phyloP scores from a whole-genome alignment of 495 filamentous ascomycete genomes.

The Terfezia claveryi region DNA sequence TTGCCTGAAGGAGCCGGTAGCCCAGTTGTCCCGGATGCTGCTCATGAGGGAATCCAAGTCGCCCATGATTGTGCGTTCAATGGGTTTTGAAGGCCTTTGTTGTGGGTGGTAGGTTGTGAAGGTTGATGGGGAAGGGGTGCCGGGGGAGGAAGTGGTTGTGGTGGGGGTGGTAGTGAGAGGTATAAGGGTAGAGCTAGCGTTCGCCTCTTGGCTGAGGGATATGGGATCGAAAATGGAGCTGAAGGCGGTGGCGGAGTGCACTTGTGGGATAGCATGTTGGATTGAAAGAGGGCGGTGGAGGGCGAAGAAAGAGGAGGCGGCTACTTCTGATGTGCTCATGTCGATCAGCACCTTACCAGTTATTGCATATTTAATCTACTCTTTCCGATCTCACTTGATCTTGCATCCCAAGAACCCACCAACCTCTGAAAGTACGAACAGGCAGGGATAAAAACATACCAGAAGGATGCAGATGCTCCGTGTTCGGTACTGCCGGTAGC shows the following conservation, averaged over 20 bases:
- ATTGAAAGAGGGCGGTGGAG: not conserved
- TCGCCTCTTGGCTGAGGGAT: not conserved
- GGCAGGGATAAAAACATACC: slow-evolving; percentile 1
- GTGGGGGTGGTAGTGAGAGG: not conserved
- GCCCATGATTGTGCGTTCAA: not conserved
- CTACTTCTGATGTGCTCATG: not conserved
- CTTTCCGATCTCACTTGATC: no score
- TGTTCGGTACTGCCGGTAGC: slow-evolving; percentile 14
- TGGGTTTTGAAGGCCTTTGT: no score
- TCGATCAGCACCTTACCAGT: no score
- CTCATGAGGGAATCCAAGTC: not conserved
- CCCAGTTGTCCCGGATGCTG: not conserved
- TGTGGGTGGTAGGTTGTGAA: no score
- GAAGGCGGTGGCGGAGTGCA: not conserved
- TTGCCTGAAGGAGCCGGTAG: not conserved
- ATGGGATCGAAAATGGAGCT: not conserved
- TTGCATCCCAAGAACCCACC: no score
- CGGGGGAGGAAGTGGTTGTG: no score
- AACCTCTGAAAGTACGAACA: no score
- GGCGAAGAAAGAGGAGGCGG: not conserved
- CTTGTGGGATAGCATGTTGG: not conserved
- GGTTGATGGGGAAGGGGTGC: no score
- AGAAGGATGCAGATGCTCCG: slow-evolving; percentile 13
- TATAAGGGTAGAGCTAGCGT: not conserved
- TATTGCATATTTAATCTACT: no score